phyloP scores from a whole-genome alignment of 2,329 filamentous ascomycete species.

The Rutstroemia sp. region DNA sequence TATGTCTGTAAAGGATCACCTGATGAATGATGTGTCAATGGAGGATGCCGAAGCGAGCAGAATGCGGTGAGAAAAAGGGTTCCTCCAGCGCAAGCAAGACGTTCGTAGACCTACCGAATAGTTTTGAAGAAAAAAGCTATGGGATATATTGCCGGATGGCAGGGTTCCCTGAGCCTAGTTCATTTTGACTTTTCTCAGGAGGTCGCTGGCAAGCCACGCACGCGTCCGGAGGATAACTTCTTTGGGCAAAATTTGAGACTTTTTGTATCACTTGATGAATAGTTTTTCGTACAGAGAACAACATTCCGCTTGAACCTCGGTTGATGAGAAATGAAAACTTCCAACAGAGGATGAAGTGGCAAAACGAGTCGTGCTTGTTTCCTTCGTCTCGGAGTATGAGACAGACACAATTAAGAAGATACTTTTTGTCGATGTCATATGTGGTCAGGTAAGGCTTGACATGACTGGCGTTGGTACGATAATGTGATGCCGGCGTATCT shows the following conservation, averaged over 20 bases:
- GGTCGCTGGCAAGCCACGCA: slow-evolving; percentile 4
- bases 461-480: too few species aligned
- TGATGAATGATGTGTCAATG: neutral
- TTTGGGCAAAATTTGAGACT: neutral
- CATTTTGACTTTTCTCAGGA: neutral
- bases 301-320: slow-evolving; percentile 4
- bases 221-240: neutral
- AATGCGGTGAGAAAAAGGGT: neutral
- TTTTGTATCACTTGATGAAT: neutral
- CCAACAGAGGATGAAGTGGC: neutral
- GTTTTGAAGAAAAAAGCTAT: neutral
- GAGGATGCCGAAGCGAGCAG: slow-evolving; percentile 4
- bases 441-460: too few species aligned
- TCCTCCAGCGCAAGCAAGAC: neutral
- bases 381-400: too few species aligned
- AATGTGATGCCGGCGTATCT: too few species aligned
- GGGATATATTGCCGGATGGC: slow-evolving; percentile 1
- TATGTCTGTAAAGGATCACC: neutral
- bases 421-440: too few species aligned
- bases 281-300: neutral
- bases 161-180: neutral
- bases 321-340: neutral
- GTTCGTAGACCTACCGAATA: neutral
- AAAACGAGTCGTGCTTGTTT: neutral
- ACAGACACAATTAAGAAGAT: too few species aligned